Evolutionary conservation across 345 rosid species (phyloP).

Genomic region (Moringa oleifera): DNA sequence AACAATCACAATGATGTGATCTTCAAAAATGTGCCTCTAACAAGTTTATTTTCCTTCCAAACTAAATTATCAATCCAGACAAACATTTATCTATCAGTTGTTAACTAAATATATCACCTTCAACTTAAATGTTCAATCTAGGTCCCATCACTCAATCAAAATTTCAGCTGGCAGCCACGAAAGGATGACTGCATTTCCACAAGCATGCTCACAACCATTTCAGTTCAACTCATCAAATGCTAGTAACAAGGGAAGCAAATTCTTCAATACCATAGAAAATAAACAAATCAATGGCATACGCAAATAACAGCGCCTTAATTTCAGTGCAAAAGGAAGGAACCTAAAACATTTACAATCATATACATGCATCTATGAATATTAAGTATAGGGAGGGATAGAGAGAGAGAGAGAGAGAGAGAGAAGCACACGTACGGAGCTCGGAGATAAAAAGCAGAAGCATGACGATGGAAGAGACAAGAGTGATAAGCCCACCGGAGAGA

Average conservation of each 20-base stretch:
- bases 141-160: background rate
- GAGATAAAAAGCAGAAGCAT: conserved; percentile 96
- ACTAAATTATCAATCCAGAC: background rate
- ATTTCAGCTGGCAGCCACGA: background rate
- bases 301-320: background rate
- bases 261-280: background rate
- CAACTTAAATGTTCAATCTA: background rate
- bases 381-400: background rate
- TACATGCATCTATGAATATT: background rate
- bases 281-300: background rate
- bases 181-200: background rate
- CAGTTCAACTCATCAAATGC: background rate
- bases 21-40: background rate
- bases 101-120: no score
- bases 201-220: background rate
- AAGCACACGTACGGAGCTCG: conserved; percentile 62
- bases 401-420: no score
- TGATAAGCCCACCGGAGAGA: conserved; percentile 88
- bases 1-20: background rate
- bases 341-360: background rate
- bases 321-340: background rate
- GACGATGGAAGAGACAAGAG: conserved; percentile 77
- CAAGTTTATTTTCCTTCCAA: background rate
- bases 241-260: no score
- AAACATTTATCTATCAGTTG: background rate